These are phyloP conservation scores for Trametes elegans DNA, from an alignment of 768 basidiomycete genomes.

Conservation along the genomic window DNA sequence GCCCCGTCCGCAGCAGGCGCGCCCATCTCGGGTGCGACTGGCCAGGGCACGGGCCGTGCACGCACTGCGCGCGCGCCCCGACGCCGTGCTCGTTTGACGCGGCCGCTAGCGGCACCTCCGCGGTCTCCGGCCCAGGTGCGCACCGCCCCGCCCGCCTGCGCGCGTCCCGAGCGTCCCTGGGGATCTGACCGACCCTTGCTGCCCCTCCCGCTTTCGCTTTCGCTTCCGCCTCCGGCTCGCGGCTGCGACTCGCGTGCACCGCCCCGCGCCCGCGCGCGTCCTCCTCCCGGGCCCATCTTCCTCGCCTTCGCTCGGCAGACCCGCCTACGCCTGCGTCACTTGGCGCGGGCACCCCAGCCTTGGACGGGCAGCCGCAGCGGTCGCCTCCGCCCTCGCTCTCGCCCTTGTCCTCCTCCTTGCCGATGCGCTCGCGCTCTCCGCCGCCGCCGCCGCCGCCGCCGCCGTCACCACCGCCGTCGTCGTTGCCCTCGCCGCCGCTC, in stretches of 20 bases:
- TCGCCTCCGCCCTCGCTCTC: no score
- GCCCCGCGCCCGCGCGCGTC: background rate
- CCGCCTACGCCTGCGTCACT: no score
- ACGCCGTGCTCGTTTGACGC: background rate
- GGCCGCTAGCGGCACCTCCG: background rate
- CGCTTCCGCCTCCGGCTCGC: background rate
- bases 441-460: background rate
- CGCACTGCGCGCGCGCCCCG: background rate
- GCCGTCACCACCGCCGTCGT: background rate
- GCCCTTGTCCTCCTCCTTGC: no score
- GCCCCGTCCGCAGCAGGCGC: slow-evolving; percentile 3
- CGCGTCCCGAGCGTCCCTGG: background rate
- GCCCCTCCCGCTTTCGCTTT: no score
- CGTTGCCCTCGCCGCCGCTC: background rate
- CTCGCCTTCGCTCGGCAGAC: no score
- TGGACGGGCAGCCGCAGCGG: no score
- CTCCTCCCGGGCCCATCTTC: background rate
- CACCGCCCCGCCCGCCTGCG: background rate
- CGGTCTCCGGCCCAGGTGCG: background rate
- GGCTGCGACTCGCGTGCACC: background rate
- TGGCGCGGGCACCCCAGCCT: no score
- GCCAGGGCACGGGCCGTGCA: background rate
- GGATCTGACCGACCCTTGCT: no score
- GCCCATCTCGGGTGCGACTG: slow-evolving; percentile 1
- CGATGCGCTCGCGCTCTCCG: background rate